These are phyloP conservation scores for Pleoardoris graminearum DNA, from an alignment of 2,329 filamentous ascomycete species.

Conservation along the genomic window DNA sequence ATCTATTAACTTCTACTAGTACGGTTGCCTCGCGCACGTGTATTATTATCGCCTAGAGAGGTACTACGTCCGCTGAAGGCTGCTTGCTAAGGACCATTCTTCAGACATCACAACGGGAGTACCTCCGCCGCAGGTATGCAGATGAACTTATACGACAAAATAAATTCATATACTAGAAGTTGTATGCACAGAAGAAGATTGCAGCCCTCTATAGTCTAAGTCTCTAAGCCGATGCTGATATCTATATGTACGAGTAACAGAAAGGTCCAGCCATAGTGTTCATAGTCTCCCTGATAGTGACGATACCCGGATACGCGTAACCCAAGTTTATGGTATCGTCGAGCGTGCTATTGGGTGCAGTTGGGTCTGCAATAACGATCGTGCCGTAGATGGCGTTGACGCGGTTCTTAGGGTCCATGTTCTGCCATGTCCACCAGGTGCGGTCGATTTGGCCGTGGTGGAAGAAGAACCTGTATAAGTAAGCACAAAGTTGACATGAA, in stretches of 20 bases:
- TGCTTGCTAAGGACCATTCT: no score
- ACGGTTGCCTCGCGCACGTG: no score
- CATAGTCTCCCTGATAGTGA: conserved; percentile 48
- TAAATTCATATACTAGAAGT: no score
- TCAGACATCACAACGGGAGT: no score
- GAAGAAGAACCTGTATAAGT: conserved; percentile 43
- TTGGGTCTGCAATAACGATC: conserved; percentile 50
- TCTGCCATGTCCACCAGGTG: conserved; percentile 57
- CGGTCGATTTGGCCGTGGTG: conserved; percentile 55
- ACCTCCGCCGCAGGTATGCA: no score
- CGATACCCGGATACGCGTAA: conserved; percentile 35
- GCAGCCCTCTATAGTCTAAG: not conserved
- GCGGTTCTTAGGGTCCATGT: conserved; percentile 44
- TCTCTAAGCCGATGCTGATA: not conserved
- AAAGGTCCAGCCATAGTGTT: conserved; percentile 52
- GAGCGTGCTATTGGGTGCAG: conserved; percentile 52
- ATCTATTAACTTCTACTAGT: no score
- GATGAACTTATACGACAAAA: no score
- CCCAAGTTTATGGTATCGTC: conserved; percentile 48
- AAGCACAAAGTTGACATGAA: not conserved
- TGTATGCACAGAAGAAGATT: not conserved
- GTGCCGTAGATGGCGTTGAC: conserved; percentile 47
- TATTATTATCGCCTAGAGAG: no score
- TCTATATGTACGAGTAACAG: conserved; percentile 50
- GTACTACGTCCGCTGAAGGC: no score